Percentiles rank a stretch among this genome's conserved stretches.
phyloP scores from a whole-genome alignment of 768 basidiomycete genomes.

The Amanita pallidorosea region DNA sequence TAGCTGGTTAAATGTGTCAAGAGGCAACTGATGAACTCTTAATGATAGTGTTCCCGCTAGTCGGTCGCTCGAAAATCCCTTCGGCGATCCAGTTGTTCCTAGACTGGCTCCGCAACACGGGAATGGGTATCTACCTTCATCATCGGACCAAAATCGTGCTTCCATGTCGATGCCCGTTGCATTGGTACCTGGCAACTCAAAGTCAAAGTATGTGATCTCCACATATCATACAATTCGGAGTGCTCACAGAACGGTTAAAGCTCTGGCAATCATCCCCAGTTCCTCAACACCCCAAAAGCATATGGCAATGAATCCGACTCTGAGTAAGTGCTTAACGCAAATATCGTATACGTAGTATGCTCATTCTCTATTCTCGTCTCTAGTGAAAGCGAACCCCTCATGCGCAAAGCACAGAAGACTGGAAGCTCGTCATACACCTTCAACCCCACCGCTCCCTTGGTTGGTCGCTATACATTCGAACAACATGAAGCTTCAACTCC shows the following conservation, averaged over 20 bases:
- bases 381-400: slow-evolving; percentile 3
- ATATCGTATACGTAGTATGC: no score
- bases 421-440: neutral
- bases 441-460: neutral
- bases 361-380: no score
- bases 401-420: neutral
- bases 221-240: no score
- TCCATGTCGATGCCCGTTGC: neutral
- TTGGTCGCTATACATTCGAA: neutral
- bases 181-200: neutral
- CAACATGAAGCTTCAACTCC: slow-evolving; percentile 7
- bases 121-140: neutral
- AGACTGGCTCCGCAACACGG: slow-evolving; percentile 10
- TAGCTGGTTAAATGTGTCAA: neutral
- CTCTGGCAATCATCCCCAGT: neutral
- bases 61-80: slow-evolving; percentile 12
- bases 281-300: neutral
- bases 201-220: neutral
- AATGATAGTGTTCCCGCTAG: slow-evolving; percentile 2
- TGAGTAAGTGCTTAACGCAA: neutral
- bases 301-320: neutral
- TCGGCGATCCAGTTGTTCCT: slow-evolving; percentile 16
- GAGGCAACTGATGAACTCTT: neutral
- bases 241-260: neutral
- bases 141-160: neutral